Base-by-base conservation (phyloP, 306 rosid genomes). In the Rosa rugosa region DNA sequence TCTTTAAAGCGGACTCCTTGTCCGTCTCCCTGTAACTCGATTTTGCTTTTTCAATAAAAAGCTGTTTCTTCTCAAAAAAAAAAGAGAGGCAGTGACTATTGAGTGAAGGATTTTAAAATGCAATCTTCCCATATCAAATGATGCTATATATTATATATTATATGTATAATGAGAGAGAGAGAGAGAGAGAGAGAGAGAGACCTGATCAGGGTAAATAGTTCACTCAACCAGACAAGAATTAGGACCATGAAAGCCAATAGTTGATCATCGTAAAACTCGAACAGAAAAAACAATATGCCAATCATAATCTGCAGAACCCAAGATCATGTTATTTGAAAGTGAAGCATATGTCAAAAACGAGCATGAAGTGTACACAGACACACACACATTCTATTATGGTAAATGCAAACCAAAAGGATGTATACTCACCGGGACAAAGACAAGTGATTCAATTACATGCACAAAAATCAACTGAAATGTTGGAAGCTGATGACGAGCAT, bases 171-270 rank as follows among this genome's bases (percentile, higher is more conserved):
- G n/a, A n/a, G n/a, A n/a, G n/a, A n/a, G n/a, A n/a, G n/a, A n/a
- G n/a, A n/a, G n/a, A n/a, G 2, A 62, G 85, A 85, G 75, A 73
- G 80, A 80, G 81, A 85, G 73, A 71, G 63, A 70, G 16, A 95
- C 99, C 99, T 95, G 69, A 95, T 89, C 42, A 95, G 91, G 13
- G 99, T 95, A 79, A 95, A 95, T 41, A 95, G 86, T 83, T 95
- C 99, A 68, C 99, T 93, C 87, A 95, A 81, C 99, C 99, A 95
- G 80, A 95, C 99, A 75, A 95, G 96, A 66, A 93, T 95, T 87
- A 95, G 85, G 84, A 95, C 96, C 96, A 91, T 91, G 84, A 93
- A 95, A 75, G 99, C 99, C 86, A 95, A 85, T 47, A 95, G 88
- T 78, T 95, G 99, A 83, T 95, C 99, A 0, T 95, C 97, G 82